Evolutionary conservation across 768 basidiomycete genomes (phyloP).

Genomic region (Lyophyllum atratum): DNA sequence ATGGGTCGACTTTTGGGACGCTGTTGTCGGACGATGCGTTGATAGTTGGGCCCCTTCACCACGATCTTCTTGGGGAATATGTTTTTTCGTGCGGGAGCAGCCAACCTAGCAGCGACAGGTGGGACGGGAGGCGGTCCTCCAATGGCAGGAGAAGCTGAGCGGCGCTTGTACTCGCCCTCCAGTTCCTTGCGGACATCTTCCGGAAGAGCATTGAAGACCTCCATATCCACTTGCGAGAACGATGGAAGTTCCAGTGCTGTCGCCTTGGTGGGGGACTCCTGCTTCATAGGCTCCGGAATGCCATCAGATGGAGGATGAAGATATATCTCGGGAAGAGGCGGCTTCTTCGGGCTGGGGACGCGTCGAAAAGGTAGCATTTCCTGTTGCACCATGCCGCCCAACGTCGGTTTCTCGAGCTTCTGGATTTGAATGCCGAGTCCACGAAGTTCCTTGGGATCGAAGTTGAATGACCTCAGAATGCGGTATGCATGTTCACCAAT

Average conservation of each 20-base stretch:
- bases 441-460: slow-evolving; percentile 85
- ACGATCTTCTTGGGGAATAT: slow-evolving; percentile 32
- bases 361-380: slow-evolving; percentile 57
- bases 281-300: slow-evolving; percentile 5
- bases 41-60: slow-evolving; percentile 45
- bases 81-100: slow-evolving; percentile 21
- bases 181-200: slow-evolving; percentile 69
- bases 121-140: slow-evolving; percentile 15
- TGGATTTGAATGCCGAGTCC: slow-evolving; percentile 91
- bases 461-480: slow-evolving; percentile 68
- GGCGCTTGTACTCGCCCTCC: slow-evolving; percentile 64
- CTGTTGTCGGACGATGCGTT: slow-evolving; percentile 64
- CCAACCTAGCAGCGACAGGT: slow-evolving; percentile 3
- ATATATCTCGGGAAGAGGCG: slow-evolving; percentile 11
- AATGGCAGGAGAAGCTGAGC: slow-evolving; percentile 51
- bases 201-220: slow-evolving; percentile 72
- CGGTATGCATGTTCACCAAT: slow-evolving; percentile 81
- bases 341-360: slow-evolving; percentile 16
- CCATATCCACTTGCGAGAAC: slow-evolving; percentile 74
- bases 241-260: slow-evolving; percentile 54
- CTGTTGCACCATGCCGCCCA: slow-evolving; percentile 44
- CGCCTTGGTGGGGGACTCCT: slow-evolving; percentile 20
- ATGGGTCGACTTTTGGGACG: slow-evolving; percentile 53
- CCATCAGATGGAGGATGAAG: slow-evolving; percentile 21
- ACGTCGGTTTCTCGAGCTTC: slow-evolving; percentile 69